Evolutionary conservation across 169 alveolate genomes (phyloP), one percentile per base, ranked within the genome.

Genomic region (Plasmodium vivax): DNA sequence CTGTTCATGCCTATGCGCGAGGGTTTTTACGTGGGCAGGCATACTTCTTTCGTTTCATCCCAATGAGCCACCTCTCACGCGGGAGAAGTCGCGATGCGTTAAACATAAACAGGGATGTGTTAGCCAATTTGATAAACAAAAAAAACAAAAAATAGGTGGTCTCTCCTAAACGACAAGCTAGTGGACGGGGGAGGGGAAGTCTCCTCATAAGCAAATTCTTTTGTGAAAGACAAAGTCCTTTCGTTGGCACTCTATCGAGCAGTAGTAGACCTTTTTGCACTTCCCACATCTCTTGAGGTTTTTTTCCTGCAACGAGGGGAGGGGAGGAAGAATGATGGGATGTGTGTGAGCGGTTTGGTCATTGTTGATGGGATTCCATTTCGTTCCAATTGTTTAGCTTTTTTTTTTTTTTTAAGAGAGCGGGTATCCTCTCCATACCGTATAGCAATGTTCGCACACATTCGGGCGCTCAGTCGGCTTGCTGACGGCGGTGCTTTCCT

Each of bases 221-320:
- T 96, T 96, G 85, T 98, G 99, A 81, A 94, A 96, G 12, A 93
- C 94, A 98, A 98, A 98, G 95, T 98, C 99, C 14, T 93, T 96
- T 93, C 93, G 96, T 79, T 98, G 99, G 79, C 99, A 98, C 47
- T 96, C 96, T 19, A 80, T 93, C 56, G 97, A 94, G 97, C 99
- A 98, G 95, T 98, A 98, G 84, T 85, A 95, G 30, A 94, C 98
- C 92, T 96, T 97, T 87, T 97, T 97, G 95, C 99, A 98, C 82
- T 97, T 91, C 34, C 98, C 96, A 54, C 99, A 98, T 27, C 94
- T 84, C 79, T 96, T 82, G 54, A 84, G 81, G n/a, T 75, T 36
- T 82, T 83, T 81, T 92, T 83, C 94, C 90, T 85, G 19, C 36
- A 77, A 36, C 2, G 34, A 0, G 2, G 75, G 1, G 14, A 6